Conservation (phyloP, 257 asterid species). For the Schizonepeta tenuifolia region DNA sequence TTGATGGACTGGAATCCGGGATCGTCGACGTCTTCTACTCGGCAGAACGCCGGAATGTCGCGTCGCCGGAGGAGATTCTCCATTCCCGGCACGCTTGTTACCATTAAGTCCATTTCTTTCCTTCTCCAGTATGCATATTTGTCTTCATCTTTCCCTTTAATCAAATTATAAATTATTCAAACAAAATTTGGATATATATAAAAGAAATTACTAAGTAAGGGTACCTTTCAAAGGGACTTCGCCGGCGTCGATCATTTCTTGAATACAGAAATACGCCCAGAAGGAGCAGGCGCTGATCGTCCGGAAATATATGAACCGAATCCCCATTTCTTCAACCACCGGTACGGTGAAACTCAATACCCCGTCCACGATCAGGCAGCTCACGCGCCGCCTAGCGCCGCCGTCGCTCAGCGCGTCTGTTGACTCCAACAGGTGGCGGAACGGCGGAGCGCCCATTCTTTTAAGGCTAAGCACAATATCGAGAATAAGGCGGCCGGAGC, state of each 20-base stretch:
- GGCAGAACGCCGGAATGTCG: constrained; percentile 29
- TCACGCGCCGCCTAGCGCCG: constrained; percentile 40
- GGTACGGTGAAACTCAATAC: constrained; percentile 49
- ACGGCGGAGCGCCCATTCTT: constrained; percentile 37
- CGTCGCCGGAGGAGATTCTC: constrained; percentile 36
- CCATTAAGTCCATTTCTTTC: constrained; percentile 42
- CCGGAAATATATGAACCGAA: constrained; percentile 45
- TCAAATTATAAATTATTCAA: neutral
- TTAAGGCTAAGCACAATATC: constrained; percentile 41
- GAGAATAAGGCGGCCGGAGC: constrained; percentile 32
- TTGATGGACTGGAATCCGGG: constrained; percentile 19
- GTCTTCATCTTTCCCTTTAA: constrained; percentile 45
- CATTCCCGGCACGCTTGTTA: constrained; percentile 42
- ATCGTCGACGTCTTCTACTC: constrained; percentile 31
- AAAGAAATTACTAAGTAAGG: neutral
- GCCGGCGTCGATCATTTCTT: constrained; percentile 53
- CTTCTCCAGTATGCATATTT: constrained; percentile 30
- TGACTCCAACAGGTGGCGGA: constrained; percentile 42
- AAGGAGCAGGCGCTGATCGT: constrained; percentile 59
- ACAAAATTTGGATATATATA: neutral
- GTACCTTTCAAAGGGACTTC: constrained; percentile 51
- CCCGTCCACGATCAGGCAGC: constrained; percentile 54
- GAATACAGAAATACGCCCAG: constrained; percentile 56
- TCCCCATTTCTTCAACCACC: constrained; percentile 52
- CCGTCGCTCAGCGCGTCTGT: constrained; percentile 28